Base-by-base conservation (phyloP, 2,329 filamentous ascomycete species). In the Penicillium paneum region DNA sequence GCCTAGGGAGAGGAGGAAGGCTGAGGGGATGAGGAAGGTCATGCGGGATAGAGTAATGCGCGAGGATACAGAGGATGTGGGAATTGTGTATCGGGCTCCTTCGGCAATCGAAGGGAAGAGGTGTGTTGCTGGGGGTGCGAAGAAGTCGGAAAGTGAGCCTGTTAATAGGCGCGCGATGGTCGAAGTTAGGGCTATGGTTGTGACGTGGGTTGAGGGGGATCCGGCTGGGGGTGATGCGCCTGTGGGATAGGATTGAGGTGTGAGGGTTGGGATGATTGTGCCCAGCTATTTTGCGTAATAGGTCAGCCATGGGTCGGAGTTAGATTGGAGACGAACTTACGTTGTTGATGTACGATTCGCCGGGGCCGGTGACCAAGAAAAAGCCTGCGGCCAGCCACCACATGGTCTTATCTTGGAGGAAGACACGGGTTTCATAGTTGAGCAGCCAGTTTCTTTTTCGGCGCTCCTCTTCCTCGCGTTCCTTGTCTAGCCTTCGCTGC, bases 301-400 rank as follows among this genome's bases (percentile, higher is more conserved):
- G 11, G 39, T 39, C 32, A 54, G 49, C 31, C 13, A 5, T 29
- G 8, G 17, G 40, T 41, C 49, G 28, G 7, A 49, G 3, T 35
- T 5, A 3, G 8, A 17, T 39, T 19, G 4, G 19, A 31, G n/a
- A 32, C 17, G 10, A 8, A 67, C 68, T 59, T 58, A 78, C 79
- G 66, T 97, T 99, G 76, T 97, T 99, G 75, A 97, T 91, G 71
- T 97, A 99, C 11, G 93, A 90, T 74, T 99, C 94, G n/a, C 92
- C 93, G 0, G 94, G 93, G 0, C 94, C 94, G 50, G 92, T 90
- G 64, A 96, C 90, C 59, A 97, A 82, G 73, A 97, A 90, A 75
- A 99, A 97, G 19, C 91, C 92, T 0, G 87, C 78, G 0, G 93
- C 91, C 62, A 99, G 87, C 69, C 86, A 89, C 93, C 93, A 99